A percentile compares a stretch with the other conserved stretches of the same genome.
These are phyloP conservation scores for Xylariales sp. DNA, from an alignment of 2,329 filamentous ascomycete genomes.

Conservation along the genomic window DNA sequence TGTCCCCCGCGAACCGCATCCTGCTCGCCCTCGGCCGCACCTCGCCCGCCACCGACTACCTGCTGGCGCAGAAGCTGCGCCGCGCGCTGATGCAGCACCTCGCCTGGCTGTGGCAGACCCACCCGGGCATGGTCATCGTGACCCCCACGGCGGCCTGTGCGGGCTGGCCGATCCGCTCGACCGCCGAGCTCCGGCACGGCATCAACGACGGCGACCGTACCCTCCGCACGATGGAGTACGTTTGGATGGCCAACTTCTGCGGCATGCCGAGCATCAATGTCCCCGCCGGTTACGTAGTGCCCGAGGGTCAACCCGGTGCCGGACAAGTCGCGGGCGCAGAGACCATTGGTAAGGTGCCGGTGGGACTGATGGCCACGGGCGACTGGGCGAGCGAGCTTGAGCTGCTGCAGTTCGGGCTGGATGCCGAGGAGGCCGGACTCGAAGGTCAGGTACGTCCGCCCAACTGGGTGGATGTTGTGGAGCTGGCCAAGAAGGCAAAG, in stretches of 20 bases:
- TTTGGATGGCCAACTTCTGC: constrained; percentile 48
- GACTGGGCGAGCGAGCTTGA: constrained; percentile 50
- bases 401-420: constrained; percentile 42
- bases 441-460: not conserved
- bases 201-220: constrained; percentile 43
- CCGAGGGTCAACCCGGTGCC: constrained; percentile 24
- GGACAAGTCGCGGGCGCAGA: constrained; percentile 26
- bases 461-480: not conserved
- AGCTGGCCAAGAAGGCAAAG: not conserved
- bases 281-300: constrained; percentile 39
- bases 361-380: constrained; percentile 51
- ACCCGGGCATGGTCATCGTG: constrained; percentile 68
- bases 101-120: constrained; percentile 55
- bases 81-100: constrained; percentile 68
- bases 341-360: constrained; percentile 37
- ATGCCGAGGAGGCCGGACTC: constrained; percentile 31
- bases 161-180: constrained; percentile 36
- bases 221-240: constrained; percentile 42
- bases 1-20: constrained; percentile 60
- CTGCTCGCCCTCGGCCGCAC: constrained; percentile 60
- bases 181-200: constrained; percentile 32
- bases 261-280: constrained; percentile 41
- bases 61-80: constrained; percentile 67
- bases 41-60: constrained; percentile 61
- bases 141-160: constrained; percentile 60